phyloP scores from a whole-genome alignment of 2,329 filamentous ascomycete species.

The Daldinia eschscholtzii region DNA sequence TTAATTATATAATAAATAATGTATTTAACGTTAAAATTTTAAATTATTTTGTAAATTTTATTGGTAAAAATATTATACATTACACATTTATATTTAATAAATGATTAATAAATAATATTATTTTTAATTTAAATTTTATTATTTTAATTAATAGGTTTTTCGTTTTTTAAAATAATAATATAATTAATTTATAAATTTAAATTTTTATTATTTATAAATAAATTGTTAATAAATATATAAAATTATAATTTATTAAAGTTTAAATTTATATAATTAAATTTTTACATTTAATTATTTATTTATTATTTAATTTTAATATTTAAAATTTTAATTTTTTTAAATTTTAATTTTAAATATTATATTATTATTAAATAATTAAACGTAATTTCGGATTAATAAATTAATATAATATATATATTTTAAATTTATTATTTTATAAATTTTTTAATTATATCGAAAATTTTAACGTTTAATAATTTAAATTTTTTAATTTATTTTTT shows the following conservation, averaged over 20 bases:
- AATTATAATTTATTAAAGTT: slow-evolving; percentile 5
- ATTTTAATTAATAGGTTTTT: too few relatives aligned
- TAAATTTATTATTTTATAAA: slow-evolving; percentile 7
- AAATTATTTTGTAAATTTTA: too few relatives aligned
- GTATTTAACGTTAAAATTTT: too few relatives aligned
- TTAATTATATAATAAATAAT: too few relatives aligned
- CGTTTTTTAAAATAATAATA: slow-evolving; percentile 7
- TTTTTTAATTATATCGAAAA: not conserved
- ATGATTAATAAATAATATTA: too few relatives aligned
- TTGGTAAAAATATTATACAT: too few relatives aligned
- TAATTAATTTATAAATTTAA: slow-evolving; percentile 10
- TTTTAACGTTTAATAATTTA: not conserved
- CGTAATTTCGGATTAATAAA: not conserved
- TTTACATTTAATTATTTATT: slow-evolving; percentile 4
- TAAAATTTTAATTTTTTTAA: not conserved
- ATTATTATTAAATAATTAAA: slow-evolving; percentile 3
- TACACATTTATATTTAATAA: too few relatives aligned
- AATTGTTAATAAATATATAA: slow-evolving; percentile 14
- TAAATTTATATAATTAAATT: slow-evolving; percentile 18
- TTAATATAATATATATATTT: not conserved
- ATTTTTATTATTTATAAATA: slow-evolving; percentile 21
- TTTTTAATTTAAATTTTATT: too few relatives aligned
- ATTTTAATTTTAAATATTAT: not conserved
- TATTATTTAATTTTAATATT: not conserved
- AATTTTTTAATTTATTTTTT: not conserved